phyloP scores from a whole-genome alignment of 805 yeast genomes.

The Candida adriatica region DNA sequence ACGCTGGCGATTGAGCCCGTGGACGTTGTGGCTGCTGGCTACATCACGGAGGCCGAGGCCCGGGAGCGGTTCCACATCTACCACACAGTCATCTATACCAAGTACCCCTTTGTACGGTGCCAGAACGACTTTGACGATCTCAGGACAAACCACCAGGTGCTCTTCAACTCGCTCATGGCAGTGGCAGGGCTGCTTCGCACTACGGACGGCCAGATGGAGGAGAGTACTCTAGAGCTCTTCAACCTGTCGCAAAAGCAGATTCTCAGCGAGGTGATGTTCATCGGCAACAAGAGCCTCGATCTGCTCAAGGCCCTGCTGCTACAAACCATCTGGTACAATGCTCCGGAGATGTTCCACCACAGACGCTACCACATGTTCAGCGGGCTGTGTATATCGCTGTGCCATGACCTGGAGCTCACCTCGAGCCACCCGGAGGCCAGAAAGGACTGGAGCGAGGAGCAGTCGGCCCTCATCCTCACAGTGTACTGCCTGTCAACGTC shows the following conservation, averaged over 20 bases:
- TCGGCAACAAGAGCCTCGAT: slow-evolving; percentile 67
- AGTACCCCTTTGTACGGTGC: slow-evolving; percentile 53
- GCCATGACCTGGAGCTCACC: slow-evolving; percentile 71
- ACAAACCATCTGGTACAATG: slow-evolving; percentile 72
- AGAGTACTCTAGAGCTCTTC: slow-evolving; percentile 42
- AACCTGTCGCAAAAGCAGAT: slow-evolving; percentile 44
- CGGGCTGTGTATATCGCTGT: slow-evolving; percentile 55
- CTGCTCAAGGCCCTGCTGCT: slow-evolving; percentile 55
- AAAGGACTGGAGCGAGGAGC: slow-evolving; percentile 39
- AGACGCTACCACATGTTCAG: slow-evolving; percentile 70
- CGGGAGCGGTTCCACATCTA: slow-evolving; percentile 44
- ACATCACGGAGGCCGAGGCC: slow-evolving; percentile 57
- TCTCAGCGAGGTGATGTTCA: slow-evolving; percentile 53
- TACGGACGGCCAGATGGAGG: slow-evolving; percentile 20
- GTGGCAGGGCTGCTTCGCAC: slow-evolving; percentile 42
- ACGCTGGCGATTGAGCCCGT: slow-evolving; percentile 15
- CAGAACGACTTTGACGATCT: slow-evolving; percentile 40
- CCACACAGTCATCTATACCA: slow-evolving; percentile 35
- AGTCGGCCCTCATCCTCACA: slow-evolving; percentile 45
- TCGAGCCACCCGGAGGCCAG: slow-evolving; percentile 37
- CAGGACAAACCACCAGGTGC: slow-evolving; percentile 45
- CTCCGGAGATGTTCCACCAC: slow-evolving; percentile 75
- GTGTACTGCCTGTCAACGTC: slow-evolving; percentile 59
- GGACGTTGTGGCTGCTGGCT: slow-evolving; percentile 53
- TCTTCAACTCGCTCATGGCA: slow-evolving; percentile 62